These are phyloP conservation scores for Zopfochytrium polystomum DNA, from an alignment of 371 early-diverging fungal genomes.

Conservation along the genomic window DNA sequence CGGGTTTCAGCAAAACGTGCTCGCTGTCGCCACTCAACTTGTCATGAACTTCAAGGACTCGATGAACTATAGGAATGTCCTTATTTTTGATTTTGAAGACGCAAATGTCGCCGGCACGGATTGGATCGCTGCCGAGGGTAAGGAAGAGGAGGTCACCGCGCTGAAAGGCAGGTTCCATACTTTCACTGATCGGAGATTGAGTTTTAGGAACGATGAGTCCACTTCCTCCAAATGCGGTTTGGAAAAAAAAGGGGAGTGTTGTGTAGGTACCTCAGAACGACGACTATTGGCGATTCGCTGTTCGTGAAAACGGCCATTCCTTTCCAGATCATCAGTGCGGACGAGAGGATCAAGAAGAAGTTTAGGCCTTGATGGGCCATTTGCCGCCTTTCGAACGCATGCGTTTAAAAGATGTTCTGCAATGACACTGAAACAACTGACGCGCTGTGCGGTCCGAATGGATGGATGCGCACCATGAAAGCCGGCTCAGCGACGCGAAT, in stretches of 20 bases:
- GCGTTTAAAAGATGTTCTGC: too few species aligned
- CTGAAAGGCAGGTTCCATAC: conserved; percentile 98
- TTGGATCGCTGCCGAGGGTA: conserved; percentile 63
- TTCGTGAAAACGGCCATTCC: conserved; percentile 79
- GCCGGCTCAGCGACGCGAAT: too few species aligned
- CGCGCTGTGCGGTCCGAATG: too few species aligned
- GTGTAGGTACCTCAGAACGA: conserved; percentile 67
- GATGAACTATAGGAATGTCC: conserved; percentile 97
- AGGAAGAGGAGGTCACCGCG: conserved; percentile 97
- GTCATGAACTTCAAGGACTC: conserved; percentile 84
- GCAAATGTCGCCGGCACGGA: conserved; percentile 89
- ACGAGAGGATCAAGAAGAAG: conserved; percentile 77
- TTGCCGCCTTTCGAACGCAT: too few species aligned
- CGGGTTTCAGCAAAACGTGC: too few species aligned
- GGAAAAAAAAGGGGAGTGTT: neutral
- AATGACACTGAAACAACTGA: too few species aligned
- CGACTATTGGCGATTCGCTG: conserved; percentile 97
- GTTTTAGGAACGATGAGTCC: neutral
- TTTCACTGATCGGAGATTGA: conserved; percentile 64
- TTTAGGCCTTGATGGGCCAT: conserved; percentile 70
- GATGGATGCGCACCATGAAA: too few species aligned
- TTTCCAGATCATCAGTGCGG: conserved; percentile 98
- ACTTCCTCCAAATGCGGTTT: neutral
- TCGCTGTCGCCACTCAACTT: conserved; percentile 13
- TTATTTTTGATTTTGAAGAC: conserved; percentile 93